phyloP scores from a whole-genome alignment of 768 basidiomycete genomes.

The Crucibulum laeve region DNA sequence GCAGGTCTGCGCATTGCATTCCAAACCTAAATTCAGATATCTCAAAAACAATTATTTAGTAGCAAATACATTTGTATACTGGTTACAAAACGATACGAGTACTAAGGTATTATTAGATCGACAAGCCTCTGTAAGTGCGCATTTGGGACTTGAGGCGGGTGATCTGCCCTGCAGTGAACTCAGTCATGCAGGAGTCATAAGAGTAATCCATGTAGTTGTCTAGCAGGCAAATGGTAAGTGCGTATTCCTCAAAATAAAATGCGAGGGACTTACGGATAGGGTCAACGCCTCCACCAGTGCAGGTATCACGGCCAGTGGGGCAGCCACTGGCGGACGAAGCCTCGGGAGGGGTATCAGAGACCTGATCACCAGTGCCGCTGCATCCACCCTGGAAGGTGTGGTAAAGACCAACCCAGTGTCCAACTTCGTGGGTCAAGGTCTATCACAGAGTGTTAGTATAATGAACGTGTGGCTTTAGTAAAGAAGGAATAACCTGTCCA shows the following conservation, averaged over 20 bases:
- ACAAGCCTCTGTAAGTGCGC: conserved; percentile 38
- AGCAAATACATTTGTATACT: background rate
- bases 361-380: conserved; percentile 32
- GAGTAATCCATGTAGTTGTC: conserved; percentile 55
- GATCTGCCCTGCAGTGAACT: conserved; percentile 27
- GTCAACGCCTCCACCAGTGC: conserved; percentile 33
- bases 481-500: conserved; percentile 23
- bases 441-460: conserved; percentile 13
- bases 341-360: conserved; percentile 45
- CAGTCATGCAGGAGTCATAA: conserved; percentile 43
- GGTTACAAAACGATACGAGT: background rate
- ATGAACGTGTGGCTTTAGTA: background rate
- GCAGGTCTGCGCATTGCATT: too few relatives aligned
- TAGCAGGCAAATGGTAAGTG: conserved; percentile 7
- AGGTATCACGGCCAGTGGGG: conserved; percentile 31
- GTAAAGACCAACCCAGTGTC: conserved; percentile 59
- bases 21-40: too few relatives aligned
- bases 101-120: too few relatives aligned
- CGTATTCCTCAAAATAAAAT: background rate
- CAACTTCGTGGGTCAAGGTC: conserved; percentile 52
- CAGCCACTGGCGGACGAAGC: conserved; percentile 37
- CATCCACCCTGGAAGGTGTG: conserved; percentile 57
- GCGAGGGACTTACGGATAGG: conserved; percentile 32
- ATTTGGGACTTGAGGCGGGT: conserved; percentile 37
- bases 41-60: too few relatives aligned